A percentile compares a stretch with the other conserved stretches of the same genome.
Conservation (phyloP, 805 yeast genomes). For the Candida morakotiae region DNA sequence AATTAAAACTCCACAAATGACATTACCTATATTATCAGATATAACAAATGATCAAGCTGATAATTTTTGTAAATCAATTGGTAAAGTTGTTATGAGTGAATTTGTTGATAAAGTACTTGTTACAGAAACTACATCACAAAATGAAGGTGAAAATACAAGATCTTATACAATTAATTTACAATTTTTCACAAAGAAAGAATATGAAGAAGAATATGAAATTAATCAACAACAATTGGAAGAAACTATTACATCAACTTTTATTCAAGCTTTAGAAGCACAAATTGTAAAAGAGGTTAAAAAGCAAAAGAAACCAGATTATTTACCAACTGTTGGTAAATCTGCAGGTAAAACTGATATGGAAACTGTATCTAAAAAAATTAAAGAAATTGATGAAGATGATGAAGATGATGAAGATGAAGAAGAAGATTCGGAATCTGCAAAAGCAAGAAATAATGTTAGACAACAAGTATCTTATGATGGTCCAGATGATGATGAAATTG, state of each 20-base stretch:
- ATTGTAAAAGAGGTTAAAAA: conserved; percentile 79
- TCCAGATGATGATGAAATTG: conserved; percentile 93
- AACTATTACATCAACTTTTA: conserved; percentile 61
- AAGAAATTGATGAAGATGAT: conserved; percentile 38
- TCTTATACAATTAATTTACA: conserved; percentile 70
- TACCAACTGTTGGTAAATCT: conserved; percentile 69
- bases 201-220: conserved; percentile 85
- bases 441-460: conserved; percentile 50
- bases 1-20: conserved; percentile 99
- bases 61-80: conserved; percentile 86
- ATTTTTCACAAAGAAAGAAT: conserved; percentile 74
- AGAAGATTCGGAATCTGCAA: conserved; percentile 58
- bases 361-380: conserved; percentile 30
- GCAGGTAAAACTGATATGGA: conserved; percentile 51
- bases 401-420: conserved; percentile 62
- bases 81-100: conserved; percentile 81
- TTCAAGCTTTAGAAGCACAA: conserved; percentile 64
- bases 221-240: conserved; percentile 72
- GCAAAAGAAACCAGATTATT: conserved; percentile 58
- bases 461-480: conserved; percentile 91
- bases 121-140: conserved; percentile 78
- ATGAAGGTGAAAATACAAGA: conserved; percentile 51
- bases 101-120: conserved; percentile 81
- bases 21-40: conserved; percentile 76
- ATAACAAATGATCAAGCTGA: conserved; percentile 87